Evolutionary conservation across 495 filamentous ascomycete genomes (phyloP).

Genomic region (Hyaloscypha variabilis): DNA sequence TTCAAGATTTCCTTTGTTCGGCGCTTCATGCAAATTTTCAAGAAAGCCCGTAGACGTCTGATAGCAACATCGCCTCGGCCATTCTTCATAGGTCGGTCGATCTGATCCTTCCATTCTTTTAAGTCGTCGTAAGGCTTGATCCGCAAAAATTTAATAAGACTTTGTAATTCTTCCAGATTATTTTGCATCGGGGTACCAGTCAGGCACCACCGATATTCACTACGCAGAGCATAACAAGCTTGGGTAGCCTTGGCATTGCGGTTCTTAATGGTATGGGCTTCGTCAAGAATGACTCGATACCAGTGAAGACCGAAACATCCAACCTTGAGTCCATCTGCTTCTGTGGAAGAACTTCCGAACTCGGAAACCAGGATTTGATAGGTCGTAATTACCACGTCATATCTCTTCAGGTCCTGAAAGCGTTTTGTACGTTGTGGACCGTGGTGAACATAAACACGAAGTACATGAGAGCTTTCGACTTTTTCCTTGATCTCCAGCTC

Average conservation of each 20-base stretch:
- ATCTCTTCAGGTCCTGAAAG: constrained; percentile 70
- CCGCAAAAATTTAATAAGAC: constrained; percentile 87
- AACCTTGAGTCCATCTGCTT: constrained; percentile 56
- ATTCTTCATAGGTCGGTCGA: constrained; percentile 81
- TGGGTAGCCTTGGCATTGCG: constrained; percentile 93
- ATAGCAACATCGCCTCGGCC: constrained; percentile 89
- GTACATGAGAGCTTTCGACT: constrained; percentile 63
- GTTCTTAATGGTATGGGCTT: constrained; percentile 98
- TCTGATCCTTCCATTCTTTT: constrained; percentile 82
- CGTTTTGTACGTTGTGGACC: constrained; percentile 82
- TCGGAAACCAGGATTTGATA: constrained; percentile 95
- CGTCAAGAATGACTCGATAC: constrained; percentile 94
- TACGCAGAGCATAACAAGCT: constrained; percentile 76
- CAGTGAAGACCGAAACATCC: constrained; percentile 91
- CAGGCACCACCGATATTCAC: constrained; percentile 92
- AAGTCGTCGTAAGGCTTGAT: constrained; percentile 89
- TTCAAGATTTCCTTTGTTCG: constrained; percentile 94
- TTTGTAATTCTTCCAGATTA: constrained; percentile 95
- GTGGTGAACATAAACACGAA: constrained; percentile 88
- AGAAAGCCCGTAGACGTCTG: constrained; percentile 73
- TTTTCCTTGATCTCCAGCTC: constrained; percentile 86
- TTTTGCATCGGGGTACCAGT: constrained; percentile 98
- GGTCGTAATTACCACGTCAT: constrained; percentile 97
- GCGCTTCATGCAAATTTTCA: constrained; percentile 96
- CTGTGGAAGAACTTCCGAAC: constrained; percentile 62